phyloP scores from a whole-genome alignment of 768 basidiomycete genomes.

The Neoboletus subvelutipes region DNA sequence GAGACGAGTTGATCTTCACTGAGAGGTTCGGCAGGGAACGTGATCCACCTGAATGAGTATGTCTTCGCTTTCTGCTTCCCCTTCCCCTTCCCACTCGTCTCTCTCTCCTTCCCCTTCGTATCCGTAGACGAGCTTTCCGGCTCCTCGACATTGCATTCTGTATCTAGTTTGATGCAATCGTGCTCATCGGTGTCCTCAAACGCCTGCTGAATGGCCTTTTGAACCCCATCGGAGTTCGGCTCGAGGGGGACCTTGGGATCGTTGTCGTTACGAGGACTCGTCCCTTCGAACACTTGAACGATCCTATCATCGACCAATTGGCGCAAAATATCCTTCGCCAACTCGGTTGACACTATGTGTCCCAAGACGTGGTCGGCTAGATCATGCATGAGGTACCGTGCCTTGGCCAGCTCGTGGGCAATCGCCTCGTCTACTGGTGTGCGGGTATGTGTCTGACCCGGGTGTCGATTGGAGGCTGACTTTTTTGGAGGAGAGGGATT shows the following conservation, averaged over 20 bases:
- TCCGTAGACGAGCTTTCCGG: too few species aligned
- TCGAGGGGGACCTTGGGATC: too few species aligned
- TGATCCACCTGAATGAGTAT: slow-evolving; percentile 8
- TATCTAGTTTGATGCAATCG: background rate
- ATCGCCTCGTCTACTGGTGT: too few species aligned
- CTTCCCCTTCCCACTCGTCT: background rate
- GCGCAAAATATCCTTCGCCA: slow-evolving; percentile 1
- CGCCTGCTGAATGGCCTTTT: too few species aligned
- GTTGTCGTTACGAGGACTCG: too few species aligned
- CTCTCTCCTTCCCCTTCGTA: background rate
- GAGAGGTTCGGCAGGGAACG: slow-evolving; percentile 6
- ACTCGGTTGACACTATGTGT: background rate
- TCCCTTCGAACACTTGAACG: too few species aligned
- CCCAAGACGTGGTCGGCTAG: slow-evolving; percentile 3
- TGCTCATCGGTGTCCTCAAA: background rate
- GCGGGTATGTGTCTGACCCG: slow-evolving; percentile 1
- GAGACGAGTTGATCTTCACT: slow-evolving; percentile 1
- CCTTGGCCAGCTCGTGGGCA: too few species aligned
- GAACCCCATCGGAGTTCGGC: too few species aligned
- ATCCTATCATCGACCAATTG: background rate
- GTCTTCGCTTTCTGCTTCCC: background rate
- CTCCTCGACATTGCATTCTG: background rate
- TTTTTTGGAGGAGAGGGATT: background rate
- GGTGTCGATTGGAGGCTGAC: slow-evolving; percentile 1
- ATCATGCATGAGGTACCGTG: background rate